A percentile compares a stretch with the other conserved stretches of the same genome.
Evolutionary conservation across 2,329 filamentous ascomycete genomes (phyloP).

Genomic region (Aspergillus novofumigatus): DNA sequence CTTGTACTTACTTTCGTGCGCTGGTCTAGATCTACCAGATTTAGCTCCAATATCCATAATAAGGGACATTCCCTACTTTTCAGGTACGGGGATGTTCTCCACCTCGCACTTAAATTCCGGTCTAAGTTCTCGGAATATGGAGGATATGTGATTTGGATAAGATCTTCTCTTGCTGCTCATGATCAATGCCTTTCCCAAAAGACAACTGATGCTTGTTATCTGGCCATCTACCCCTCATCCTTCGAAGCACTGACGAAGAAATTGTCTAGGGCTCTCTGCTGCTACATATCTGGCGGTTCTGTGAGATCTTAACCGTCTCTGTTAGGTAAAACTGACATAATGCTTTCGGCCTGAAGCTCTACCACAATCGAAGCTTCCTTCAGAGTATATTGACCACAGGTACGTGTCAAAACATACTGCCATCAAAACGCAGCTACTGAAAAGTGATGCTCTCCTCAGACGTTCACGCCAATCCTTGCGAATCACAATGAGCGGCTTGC

Average conservation of each 20-base stretch:
- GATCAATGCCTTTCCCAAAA: not conserved
- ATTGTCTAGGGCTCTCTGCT: not conserved
- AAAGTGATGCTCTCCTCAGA: not conserved
- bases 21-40: not conserved
- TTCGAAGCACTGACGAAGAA: not conserved
- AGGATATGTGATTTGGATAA: not conserved
- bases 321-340: slow-evolving; percentile 11
- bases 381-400: not conserved
- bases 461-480: not conserved
- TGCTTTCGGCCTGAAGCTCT: slow-evolving; percentile 1
- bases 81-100: slow-evolving; percentile 1
- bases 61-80: not conserved
- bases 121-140: not conserved
- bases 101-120: slow-evolving; percentile 7
- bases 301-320: not conserved
- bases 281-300: not conserved
- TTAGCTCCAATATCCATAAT: not conserved
- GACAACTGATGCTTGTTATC: not conserved
- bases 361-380: not conserved
- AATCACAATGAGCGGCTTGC: slow-evolving; percentile 26
- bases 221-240: not conserved
- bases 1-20: not conserved
- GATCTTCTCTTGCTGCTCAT: not conserved
- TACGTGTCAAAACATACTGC: not conserved
- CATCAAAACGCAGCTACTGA: not conserved